Evolutionary conservation across 768 basidiomycete genomes (phyloP).

Genomic region (Lepiota venenata): DNA sequence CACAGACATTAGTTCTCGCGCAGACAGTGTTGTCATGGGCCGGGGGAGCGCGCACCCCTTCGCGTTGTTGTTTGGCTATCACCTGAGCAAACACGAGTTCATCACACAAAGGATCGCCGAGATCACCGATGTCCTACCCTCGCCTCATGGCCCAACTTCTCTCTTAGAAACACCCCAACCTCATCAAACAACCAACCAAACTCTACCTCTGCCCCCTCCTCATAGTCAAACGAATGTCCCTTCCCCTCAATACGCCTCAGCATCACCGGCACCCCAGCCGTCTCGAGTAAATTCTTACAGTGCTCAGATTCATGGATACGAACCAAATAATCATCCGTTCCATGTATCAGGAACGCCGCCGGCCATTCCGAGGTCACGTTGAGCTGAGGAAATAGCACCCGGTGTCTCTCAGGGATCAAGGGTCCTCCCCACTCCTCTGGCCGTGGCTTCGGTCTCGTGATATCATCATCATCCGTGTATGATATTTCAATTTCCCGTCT

Average conservation of each 20-base stretch:
- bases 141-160: no score
- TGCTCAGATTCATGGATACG: slow-evolving; percentile 35
- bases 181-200: slow-evolving; percentile 12
- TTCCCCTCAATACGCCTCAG: slow-evolving; percentile 23
- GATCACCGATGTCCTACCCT: no score
- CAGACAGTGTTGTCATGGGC: no score
- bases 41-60: no score
- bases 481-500: background rate
- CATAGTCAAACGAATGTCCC: slow-evolving; percentile 58
- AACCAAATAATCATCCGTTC: slow-evolving; percentile 45
- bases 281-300: slow-evolving; percentile 26
- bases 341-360: slow-evolving; percentile 44
- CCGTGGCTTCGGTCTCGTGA: background rate
- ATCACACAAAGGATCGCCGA: no score
- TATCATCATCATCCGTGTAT: background rate
- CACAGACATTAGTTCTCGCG: no score
- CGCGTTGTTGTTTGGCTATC: no score
- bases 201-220: slow-evolving; percentile 34
- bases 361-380: slow-evolving; percentile 36
- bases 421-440: slow-evolving; percentile 1
- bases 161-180: slow-evolving; percentile 4
- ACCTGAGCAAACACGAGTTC: no score
- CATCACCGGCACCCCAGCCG: slow-evolving; percentile 25
- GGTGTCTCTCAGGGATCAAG: slow-evolving; percentile 27
- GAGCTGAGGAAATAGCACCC: slow-evolving; percentile 44